Percentiles rank a stretch among this genome's conserved stretches.
These are phyloP conservation scores for Lasiosphaeria hispida DNA, from an alignment of 495 filamentous ascomycete genomes.

Conservation along the genomic window DNA sequence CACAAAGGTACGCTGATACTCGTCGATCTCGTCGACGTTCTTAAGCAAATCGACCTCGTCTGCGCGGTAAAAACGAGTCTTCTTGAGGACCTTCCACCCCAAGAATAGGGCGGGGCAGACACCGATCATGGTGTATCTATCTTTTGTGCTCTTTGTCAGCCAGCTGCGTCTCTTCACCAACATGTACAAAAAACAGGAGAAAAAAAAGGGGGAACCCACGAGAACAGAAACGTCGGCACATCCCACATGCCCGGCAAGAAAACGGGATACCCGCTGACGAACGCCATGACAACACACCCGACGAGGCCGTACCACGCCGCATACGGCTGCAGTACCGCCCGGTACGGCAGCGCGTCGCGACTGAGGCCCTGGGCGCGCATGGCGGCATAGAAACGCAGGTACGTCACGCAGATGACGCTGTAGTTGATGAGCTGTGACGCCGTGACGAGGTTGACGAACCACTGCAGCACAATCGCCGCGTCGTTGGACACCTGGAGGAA, in stretches of 20 bases:
- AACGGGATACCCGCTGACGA: conserved; percentile 73
- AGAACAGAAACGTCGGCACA: conserved; percentile 72
- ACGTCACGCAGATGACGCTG: conserved; percentile 66
- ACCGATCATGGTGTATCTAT: conserved; percentile 66
- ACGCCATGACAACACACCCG: conserved; percentile 65
- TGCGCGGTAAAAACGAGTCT: conserved; percentile 54
- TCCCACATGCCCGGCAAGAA: conserved; percentile 68
- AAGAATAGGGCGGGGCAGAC: conserved; percentile 65
- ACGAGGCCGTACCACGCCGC: conserved; percentile 64
- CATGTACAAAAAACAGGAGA: background rate
- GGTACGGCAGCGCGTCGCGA: conserved; percentile 63
- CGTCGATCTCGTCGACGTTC: conserved; percentile 70
- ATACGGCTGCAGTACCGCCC: conserved; percentile 64
- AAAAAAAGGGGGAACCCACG: conserved; percentile 42
- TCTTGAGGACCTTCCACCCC: conserved; percentile 68
- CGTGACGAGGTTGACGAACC: conserved; percentile 72
- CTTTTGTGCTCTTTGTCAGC: conserved; percentile 16
- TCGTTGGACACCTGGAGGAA: conserved; percentile 72
- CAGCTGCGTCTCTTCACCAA: background rate
- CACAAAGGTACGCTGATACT: conserved; percentile 66
- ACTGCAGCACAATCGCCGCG: conserved; percentile 65
- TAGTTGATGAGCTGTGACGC: conserved; percentile 79
- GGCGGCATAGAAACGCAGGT: conserved; percentile 69
- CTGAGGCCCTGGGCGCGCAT: conserved; percentile 66
- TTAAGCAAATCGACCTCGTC: conserved; percentile 61